Base-by-base conservation (phyloP, 192 early-diverging fungal species). In the Coemansia sp. region DNA sequence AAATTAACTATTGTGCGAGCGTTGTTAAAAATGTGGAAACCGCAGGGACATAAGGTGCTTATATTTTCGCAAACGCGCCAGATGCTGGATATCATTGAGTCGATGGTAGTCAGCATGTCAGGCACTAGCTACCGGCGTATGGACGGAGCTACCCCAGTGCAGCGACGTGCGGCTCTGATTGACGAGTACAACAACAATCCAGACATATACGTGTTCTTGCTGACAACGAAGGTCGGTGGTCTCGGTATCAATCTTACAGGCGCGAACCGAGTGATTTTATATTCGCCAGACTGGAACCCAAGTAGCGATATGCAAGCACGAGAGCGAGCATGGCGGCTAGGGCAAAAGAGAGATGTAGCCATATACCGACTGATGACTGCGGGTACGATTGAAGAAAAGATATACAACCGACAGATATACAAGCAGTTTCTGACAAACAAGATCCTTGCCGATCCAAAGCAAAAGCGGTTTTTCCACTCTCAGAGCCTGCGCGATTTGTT, bases 231-330 rank as follows among this genome's bases (percentile, higher is more conserved):
- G 63, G 95, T 98, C 1, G 97, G 97, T 20, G 97, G 97, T 2
- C 79, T 99, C 9, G 97, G 97, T 3, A 87, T 97, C 46, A 98
- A 99, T 67, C 78, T 99, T 58, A 97, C 93, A 0, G 94, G 95
- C 0, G 97, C 97, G 0, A 87, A 98, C 68, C 88, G 97, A 0
- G 89, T 98, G 7, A 90, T 99, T 23, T 87, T 99, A 25, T 99
- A 86, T 75, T 96, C 97, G 83, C 97, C 97, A 3, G 97, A 99
- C 67, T 99, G 97, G 97, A 99, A 99, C 66, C 95, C 95, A 2
- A 94, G 93, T 18, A 96, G 92, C 34, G 97, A 99, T 75, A 84
- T 91, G 25, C 97, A 99, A 63, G 95, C 97, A 1, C 81, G 95
- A 51, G 95, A 99, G 81, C 86, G 97, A 26, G 95, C 95, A 1